Conservation (phyloP, 2,329 filamentous ascomycete genomes). For the Arthrobotrys megalospora region DNA sequence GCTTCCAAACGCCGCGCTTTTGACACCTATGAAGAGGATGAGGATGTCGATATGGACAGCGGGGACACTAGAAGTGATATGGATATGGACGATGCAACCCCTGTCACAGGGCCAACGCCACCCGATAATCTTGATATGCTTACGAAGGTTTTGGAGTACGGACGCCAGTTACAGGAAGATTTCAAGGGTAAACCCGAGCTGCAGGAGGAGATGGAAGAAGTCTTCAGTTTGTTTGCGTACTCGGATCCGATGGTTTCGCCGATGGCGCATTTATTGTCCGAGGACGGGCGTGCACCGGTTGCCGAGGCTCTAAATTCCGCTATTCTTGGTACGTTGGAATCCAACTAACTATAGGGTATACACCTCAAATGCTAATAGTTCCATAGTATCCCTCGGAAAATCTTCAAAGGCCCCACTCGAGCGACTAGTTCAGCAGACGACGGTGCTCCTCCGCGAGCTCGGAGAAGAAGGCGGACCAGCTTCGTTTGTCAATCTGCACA, state of each 20-base stretch:
- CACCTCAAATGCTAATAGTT: constrained; percentile 2
- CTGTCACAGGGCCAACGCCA: neutral
- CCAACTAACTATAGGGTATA: neutral
- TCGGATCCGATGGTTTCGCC: constrained; percentile 82
- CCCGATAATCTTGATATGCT: constrained; percentile 71
- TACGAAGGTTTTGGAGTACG: constrained; percentile 81
- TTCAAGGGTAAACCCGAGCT: constrained; percentile 79
- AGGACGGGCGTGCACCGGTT: constrained; percentile 80
- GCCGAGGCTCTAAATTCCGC: constrained; percentile 95
- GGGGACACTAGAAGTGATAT: constrained; percentile 53
- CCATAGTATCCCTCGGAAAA: constrained; percentile 88
- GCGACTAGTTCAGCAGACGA: constrained; percentile 86
- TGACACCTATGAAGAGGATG: constrained; percentile 56
- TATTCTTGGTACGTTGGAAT: constrained; percentile 79
- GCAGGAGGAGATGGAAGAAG: constrained; percentile 81
- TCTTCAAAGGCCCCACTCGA: constrained; percentile 89
- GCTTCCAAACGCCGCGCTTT: constrained; percentile 65
- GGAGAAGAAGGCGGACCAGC: constrained; percentile 84
- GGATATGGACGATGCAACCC: constrained; percentile 53
- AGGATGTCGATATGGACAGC: constrained; percentile 74
- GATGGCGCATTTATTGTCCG: constrained; percentile 83
- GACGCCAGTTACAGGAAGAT: constrained; percentile 82
- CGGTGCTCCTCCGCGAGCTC: constrained; percentile 85
- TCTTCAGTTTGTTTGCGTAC: constrained; percentile 91
- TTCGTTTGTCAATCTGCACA: constrained; percentile 81